phyloP scores from a whole-genome alignment of 345 rosid genomes.

The Euphorbia pulcherrima region DNA sequence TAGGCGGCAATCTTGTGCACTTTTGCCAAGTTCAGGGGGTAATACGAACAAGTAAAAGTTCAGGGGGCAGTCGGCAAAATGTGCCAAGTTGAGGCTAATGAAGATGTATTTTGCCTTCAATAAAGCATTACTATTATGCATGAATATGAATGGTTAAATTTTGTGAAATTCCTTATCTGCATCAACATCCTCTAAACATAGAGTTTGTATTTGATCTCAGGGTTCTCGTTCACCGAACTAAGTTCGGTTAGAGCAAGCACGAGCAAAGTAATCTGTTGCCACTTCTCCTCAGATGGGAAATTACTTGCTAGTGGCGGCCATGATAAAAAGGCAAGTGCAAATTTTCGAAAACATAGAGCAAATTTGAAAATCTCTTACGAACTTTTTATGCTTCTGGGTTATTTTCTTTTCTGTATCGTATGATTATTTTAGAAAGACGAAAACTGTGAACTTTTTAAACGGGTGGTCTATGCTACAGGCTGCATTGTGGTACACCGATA shows the following conservation, averaged over 20 bases:
- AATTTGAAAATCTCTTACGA: not conserved
- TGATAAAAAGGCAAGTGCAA: conserved; percentile 73
- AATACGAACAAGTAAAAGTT: too few relatives aligned
- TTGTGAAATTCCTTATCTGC: conserved; percentile 11
- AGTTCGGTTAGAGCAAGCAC: conserved; percentile 71
- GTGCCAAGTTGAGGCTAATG: too few relatives aligned
- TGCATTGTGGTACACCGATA: conserved; percentile 75
- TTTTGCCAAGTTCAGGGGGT: too few relatives aligned
- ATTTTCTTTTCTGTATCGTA: not conserved
- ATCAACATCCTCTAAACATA: conserved; percentile 19
- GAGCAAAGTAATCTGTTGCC: conserved; percentile 75
- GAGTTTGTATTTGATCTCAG: conserved; percentile 35
- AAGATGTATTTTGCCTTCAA: too few relatives aligned
- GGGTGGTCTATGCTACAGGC: conserved; percentile 48
- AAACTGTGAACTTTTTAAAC: too few relatives aligned
- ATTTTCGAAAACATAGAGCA: not conserved
- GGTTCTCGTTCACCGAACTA: conserved; percentile 66
- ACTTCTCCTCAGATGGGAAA: conserved; percentile 96
- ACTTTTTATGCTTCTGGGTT: not conserved
- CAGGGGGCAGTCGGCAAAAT: too few relatives aligned
- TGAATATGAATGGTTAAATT: not conserved
- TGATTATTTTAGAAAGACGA: too few relatives aligned
- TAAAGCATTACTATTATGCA: not conserved
- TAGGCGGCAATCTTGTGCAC: too few relatives aligned
- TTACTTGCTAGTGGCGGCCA: conserved; percentile 95